phyloP scores from a whole-genome alignment of 2,329 filamentous ascomycete species.

The Fusarium haematococcum region DNA sequence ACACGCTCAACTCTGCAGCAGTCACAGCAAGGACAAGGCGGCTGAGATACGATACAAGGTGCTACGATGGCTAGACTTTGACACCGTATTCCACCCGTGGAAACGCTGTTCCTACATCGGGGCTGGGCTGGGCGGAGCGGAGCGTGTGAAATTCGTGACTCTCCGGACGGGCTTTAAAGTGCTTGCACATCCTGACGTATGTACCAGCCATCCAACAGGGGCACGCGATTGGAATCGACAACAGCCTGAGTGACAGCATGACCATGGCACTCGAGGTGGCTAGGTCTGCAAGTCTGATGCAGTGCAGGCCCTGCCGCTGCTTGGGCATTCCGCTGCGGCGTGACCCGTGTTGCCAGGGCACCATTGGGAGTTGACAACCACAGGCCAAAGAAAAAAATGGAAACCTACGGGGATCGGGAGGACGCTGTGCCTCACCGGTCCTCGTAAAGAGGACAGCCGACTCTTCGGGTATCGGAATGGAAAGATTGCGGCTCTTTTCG shows the following conservation, averaged over 20 bases:
- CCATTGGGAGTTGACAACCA: constrained; percentile 18
- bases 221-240: constrained; percentile 23
- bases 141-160: constrained; percentile 18
- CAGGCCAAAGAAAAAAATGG: constrained; percentile 17
- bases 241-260: constrained; percentile 25
- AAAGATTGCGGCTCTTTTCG: constrained; percentile 28
- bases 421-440: not conserved
- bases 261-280: not conserved
- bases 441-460: constrained; percentile 4
- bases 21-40: constrained; percentile 1
- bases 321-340: constrained; percentile 20
- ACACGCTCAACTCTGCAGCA: constrained; percentile 35
- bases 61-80: constrained; percentile 5
- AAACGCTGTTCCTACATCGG: constrained; percentile 6
- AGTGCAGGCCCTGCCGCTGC: constrained; percentile 28
- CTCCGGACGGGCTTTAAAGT: constrained; percentile 32
- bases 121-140: constrained; percentile 12
- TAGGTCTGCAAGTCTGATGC: constrained; percentile 35
- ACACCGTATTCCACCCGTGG: constrained; percentile 15
- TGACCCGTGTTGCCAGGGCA: constrained; percentile 24
- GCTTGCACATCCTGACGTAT: constrained; percentile 40
- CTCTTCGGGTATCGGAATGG: not conserved
- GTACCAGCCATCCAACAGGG: constrained; percentile 11
- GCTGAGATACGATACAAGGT: not conserved
- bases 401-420: constrained; percentile 2